Evolutionary conservation across 2,329 filamentous ascomycete species (phyloP).

Genomic region (Gyromitra esculenta): DNA sequence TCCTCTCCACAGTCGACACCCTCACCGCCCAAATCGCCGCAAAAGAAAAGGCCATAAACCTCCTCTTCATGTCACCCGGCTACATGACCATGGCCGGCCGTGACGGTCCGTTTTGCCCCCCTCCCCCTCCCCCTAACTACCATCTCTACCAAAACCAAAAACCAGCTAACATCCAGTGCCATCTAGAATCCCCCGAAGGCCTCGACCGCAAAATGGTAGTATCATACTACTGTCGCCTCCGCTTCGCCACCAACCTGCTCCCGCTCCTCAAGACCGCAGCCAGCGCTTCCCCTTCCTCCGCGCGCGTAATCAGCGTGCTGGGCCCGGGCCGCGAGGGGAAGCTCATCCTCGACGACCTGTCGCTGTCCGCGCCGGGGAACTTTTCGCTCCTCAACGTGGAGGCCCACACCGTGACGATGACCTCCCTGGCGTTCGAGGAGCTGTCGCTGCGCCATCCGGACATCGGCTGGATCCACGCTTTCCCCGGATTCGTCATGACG

Average conservation of each 20-base stretch:
- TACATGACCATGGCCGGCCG: conserved; percentile 60
- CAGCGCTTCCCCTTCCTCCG: conserved; percentile 55
- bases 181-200: conserved; percentile 62
- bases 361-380: conserved; percentile 59
- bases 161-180: neutral
- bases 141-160: neutral
- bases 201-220: conserved; percentile 64
- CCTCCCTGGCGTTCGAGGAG: conserved; percentile 60
- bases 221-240: conserved; percentile 64
- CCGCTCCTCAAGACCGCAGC: conserved; percentile 58
- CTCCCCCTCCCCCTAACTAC: neutral
- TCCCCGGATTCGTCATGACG: conserved; percentile 61
- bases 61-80: conserved; percentile 64
- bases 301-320: conserved; percentile 62
- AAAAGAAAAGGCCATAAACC: conserved; percentile 63
- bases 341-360: conserved; percentile 62
- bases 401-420: conserved; percentile 62
- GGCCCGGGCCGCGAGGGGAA: conserved; percentile 60
- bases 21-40: conserved; percentile 63
- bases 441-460: conserved; percentile 58
- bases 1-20: conserved; percentile 66
- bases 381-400: conserved; percentile 60
- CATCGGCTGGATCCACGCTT: conserved; percentile 61
- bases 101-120: conserved; percentile 1
- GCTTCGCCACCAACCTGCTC: conserved; percentile 62